These are phyloP conservation scores for Dothideomycetidae sp. DNA, from an alignment of 2,329 filamentous ascomycete species.

Conservation along the genomic window DNA sequence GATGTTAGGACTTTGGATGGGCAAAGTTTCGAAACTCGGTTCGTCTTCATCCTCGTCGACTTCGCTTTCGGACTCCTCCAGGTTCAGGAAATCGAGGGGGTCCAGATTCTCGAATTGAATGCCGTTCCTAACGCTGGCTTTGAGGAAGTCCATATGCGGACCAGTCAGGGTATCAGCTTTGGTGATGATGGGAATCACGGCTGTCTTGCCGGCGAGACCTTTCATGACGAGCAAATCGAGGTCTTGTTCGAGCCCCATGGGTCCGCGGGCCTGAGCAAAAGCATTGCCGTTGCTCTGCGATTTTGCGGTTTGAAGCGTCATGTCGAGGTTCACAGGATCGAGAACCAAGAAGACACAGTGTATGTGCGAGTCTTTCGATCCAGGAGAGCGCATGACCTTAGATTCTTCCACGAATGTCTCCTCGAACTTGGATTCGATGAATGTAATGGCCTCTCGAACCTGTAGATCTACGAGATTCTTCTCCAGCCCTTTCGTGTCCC, in stretches of 20 bases:
- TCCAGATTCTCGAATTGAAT: slow-evolving; percentile 77
- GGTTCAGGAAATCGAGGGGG: slow-evolving; percentile 69
- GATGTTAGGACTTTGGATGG: slow-evolving; percentile 17
- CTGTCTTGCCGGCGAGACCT: slow-evolving; percentile 81
- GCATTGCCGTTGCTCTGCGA: slow-evolving; percentile 33
- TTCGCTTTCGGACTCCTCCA: slow-evolving; percentile 55
- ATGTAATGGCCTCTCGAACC: slow-evolving; percentile 76
- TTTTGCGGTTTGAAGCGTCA: slow-evolving; percentile 44
- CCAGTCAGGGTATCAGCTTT: slow-evolving; percentile 97
- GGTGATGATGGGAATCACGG: slow-evolving; percentile 85
- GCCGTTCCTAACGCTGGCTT: slow-evolving; percentile 78
- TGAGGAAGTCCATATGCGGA: slow-evolving; percentile 82
- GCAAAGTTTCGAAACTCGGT: slow-evolving; percentile 20
- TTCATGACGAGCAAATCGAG: slow-evolving; percentile 83
- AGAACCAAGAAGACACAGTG: slow-evolving; percentile 89
- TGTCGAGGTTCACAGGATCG: slow-evolving; percentile 72
- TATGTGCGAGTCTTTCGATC: slow-evolving; percentile 89
- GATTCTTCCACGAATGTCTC: slow-evolving; percentile 96
- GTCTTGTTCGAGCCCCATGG: slow-evolving; percentile 65
- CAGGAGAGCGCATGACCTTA: slow-evolving; percentile 87
- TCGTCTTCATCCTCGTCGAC: slow-evolving; percentile 39
- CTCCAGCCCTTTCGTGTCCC: slow-evolving; percentile 92
- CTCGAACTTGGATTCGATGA: slow-evolving; percentile 96
- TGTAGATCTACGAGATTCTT: slow-evolving; percentile 92
- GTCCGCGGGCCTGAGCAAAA: slow-evolving; percentile 29